Base-by-base conservation (phyloP, 2,329 filamentous ascomycete species). In the Tothia fuscella region DNA sequence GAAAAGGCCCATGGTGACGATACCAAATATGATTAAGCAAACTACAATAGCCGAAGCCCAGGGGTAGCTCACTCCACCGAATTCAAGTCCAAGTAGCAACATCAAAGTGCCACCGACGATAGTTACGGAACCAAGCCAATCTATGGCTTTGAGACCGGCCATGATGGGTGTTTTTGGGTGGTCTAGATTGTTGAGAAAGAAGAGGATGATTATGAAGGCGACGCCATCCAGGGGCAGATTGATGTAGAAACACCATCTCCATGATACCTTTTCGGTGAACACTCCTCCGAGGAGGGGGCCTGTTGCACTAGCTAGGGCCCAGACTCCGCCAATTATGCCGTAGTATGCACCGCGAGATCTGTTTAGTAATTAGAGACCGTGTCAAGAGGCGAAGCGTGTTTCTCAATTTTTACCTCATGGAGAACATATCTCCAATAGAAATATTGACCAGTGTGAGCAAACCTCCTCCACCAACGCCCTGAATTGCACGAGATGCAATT, bases 51-150 rank as follows among this genome's bases (percentile, higher is more conserved):
- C 68, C 0, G 82, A 88, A 40, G 63, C 61, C 86, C 86, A 93
- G 1, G 87, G 80, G 48, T 74, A 76, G 17, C 70, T 68, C 39
- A 86, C 73, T 37, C 85, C 87, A 42, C 87, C 88, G 47, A 89
- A 85, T 54, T 93, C 81, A 9, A 94, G 73, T 1, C 86, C 88
- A 31, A 94, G 76, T 3, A 94, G 74, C 49, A 93, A 69, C 83
- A 93, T 89, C 16, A 93, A 67, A 0, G 83, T 88, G 16, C 80
- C 84, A 31, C 81, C 82, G 19, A 88, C 72, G 55, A 93, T 75
- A 22, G 72, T 63, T 9, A 80, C 41, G 2, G 72, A 76, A 1
- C 82, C 82, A 5, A 73, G 50, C 76, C 76, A 80, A 56, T 80
- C 76, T 46, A 80, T 75, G 0, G 74, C 74, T 46, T 72, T 73